Evolutionary conservation across 805 yeast species (phyloP), one percentile per base, ranked within the genome.

Genomic region (Saturnispora sanitii): DNA sequence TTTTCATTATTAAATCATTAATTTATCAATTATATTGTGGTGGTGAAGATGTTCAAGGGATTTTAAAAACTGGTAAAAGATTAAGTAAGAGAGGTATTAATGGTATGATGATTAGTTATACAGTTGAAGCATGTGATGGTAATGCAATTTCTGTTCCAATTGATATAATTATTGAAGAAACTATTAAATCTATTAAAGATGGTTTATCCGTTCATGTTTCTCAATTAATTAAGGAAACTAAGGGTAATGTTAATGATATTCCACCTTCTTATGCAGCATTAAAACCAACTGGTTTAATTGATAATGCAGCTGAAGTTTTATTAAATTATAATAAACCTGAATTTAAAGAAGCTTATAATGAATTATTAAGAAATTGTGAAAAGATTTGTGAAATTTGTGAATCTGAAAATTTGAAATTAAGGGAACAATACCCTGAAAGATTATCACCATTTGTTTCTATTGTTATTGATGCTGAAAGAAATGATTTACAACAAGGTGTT

Each of bases 21-120:
- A 84, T 88, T 15, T 87, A 83, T 58, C 81, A 81, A 45, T 70
- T 84, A 45, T 88, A 90, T 64, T 82, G 94, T 57, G 97, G 97
- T 30, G 97, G 97, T 43, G 90, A 83, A 52, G 75, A 73, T 45
- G 70, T 80, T 41, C 60, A 61, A 9, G 82, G 87, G 48, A 92
- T 88, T 12, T 66, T 75, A 40, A 58, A 66, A 41, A 82, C 95
- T 4, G 95, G 94, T 40, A 64, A 68, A 41, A 66, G 75, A 44
- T 68, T 88, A 49, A 67, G 75, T 41, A 59, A 70, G 38, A 70
- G 94, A 45, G 94, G 95, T 8, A 82, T 87, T 54, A 76, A 83
- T 50, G 90, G 88, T 66, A 85, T 88, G 94, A 86, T 88, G 95
- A 66, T 88, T n/a, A 81, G 94, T 1, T 75, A 86, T 58, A 85